Base-by-base conservation (phyloP, 345 rosid genomes). In the Alliaria petiolata region DNA sequence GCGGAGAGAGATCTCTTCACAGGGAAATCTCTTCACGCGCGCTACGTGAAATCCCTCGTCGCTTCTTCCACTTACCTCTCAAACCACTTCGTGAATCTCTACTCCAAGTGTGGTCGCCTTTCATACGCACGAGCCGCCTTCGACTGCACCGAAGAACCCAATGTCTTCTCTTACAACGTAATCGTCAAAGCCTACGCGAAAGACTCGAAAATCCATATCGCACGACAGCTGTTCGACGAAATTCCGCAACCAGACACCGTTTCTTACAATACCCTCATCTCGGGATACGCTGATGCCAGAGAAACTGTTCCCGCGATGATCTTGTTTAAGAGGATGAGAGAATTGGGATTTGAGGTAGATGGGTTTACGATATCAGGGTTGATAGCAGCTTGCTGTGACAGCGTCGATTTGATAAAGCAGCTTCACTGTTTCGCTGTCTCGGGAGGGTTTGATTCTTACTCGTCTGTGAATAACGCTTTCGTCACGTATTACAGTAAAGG, bases 1-100 rank as follows among this genome's bases (percentile, higher is more conserved):
- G 78, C 82, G 53, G 79, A 72, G 74, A 79, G 78, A 58, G 87
- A 90, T 71, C 79, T 93, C 47, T 42, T 54, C 28, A 71, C 79
- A 0, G 97, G 97, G 59, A 93, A 83, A 83, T 53, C 84, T 53
- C 97, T 90, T 44, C 96, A 93, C 55, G 67, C 89, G 0, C 82
- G 80, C 40, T 93, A 86, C 79, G 50, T 93, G 77, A 91, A 93
- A 58, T 82, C 85, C n/a, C 19, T 84, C 12, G 5, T 89, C 59
- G 84, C 90, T 65, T 43, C 84, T n/a, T 86, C 97, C 31, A 87
- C 95, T 57, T 89, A 85, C 67, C 84, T 91, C 72, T 87, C 97
- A 81, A 93, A 93, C 62, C 96, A 91, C 76, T 91, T 93, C 80
- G 81, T 84, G 70, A 87, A 89, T 74, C 95, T 93, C 28, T 91